Evolutionary conservation across 768 basidiomycete genomes (phyloP), one percentile per base, ranked within the genome.

Genomic region (Kondoa subrosea): DNA sequence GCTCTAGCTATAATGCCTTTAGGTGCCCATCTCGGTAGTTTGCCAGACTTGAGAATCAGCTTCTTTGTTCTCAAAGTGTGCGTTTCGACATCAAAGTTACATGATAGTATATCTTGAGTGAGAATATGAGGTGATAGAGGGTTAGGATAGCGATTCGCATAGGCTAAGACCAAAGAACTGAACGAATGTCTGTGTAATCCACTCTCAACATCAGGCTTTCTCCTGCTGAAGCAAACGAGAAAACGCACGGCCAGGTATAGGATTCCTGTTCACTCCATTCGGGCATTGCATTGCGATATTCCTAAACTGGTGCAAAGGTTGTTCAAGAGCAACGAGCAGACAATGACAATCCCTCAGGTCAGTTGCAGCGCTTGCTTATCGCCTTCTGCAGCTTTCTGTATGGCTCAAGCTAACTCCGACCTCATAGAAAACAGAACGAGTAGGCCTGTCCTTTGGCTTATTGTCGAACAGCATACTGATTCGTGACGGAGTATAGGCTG

Each of bases 11-110:
- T 63, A 32, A 33, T 17, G 29, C 27, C 15, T n/a, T 63, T 63
- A 8, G 61, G 61, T 3, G 61, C 61, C 61, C 61, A 63, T 8
- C 61, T n/a, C 27, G 61, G 61, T 3, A 63, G 61, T 12, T 27
- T 29, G 15, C 61, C 61, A 33, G 61, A 63, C 61, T 63, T 63
- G 27, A 27, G 61, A 27, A 63, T 32, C 29, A 63, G 29, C 61
- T 63, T 63, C 61, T 33, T 31, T 27, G 33, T 27, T 3, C 34
- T 3, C 61, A 63, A n/a, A 3, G 61, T 30, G 61, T 63, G 30
- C 3, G 61, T 63, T 12, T 63, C 61, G 14, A 3, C 3, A 12
- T 63, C 30, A 33, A 31, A 63, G 16, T 3, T 17, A 17, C 33
- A 33, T 3, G 15, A 27, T 16, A 63, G 30, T 27, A 33, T 31